Evolutionary conservation across 306 rosid genomes (phyloP).

Genomic region (Cotoneaster glaucophyllus): DNA sequence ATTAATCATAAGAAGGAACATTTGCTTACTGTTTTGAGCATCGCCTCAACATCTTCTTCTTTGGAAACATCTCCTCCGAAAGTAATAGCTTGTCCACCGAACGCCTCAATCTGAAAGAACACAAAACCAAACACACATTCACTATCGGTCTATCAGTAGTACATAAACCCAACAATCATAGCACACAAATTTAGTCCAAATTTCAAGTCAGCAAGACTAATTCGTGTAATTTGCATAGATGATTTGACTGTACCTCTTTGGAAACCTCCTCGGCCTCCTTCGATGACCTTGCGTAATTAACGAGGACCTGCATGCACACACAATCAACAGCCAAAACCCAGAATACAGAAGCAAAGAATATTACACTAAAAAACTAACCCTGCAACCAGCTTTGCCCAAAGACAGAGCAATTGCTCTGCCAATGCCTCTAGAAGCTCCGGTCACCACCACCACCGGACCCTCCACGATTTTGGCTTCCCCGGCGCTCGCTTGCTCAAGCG

Average conservation of each 20-base stretch:
- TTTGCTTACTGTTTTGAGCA: conserved; percentile 76
- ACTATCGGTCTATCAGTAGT: not conserved
- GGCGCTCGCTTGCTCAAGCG: conserved; percentile 48
- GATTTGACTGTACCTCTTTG: conserved; percentile 53
- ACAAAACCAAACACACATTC: not conserved
- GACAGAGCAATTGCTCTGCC: conserved; percentile 79
- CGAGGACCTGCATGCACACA: conserved; percentile 53
- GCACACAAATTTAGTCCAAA: not conserved
- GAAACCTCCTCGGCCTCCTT: conserved; percentile 92
- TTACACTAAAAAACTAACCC: conserved; percentile 35
- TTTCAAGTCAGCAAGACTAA: not conserved
- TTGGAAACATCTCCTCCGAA: conserved; percentile 90
- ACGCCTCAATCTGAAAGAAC: conserved; percentile 59
- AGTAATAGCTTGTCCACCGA: conserved; percentile 80
- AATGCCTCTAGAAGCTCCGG: conserved; percentile 95
- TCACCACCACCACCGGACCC: conserved; percentile 81
- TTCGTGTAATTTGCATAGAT: not conserved
- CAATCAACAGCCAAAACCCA: not conserved
- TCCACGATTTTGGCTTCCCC: conserved; percentile 48
- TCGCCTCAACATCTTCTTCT: conserved; percentile 77
- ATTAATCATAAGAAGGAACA: conserved; percentile 3
- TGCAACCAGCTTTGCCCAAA: conserved; percentile 90
- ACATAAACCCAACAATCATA: not conserved
- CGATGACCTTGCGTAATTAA: conserved; percentile 88
- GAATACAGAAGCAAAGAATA: not conserved